Evolutionary conservation across 345 rosid genomes (phyloP).

Genomic region (Acer negundo): DNA sequence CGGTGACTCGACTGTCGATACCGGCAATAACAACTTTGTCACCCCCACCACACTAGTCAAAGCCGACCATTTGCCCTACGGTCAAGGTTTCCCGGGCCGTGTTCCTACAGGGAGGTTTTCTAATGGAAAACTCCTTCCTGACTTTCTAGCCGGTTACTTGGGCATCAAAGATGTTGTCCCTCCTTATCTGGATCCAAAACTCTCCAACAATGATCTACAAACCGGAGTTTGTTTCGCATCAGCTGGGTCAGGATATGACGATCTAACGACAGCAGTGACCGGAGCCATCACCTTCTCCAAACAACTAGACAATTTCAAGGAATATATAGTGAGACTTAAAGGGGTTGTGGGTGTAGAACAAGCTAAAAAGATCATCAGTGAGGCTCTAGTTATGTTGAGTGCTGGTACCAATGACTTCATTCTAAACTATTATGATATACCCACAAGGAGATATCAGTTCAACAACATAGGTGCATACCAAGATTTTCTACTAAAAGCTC

Average conservation of each 20-base stretch:
- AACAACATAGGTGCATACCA: slow-evolving; percentile 39
- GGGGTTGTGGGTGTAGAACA: slow-evolving; percentile 36
- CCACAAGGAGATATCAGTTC: slow-evolving; percentile 37
- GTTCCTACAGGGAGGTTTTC: slow-evolving; percentile 54
- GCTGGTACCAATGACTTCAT: slow-evolving; percentile 63
- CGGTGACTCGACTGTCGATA: too few species aligned
- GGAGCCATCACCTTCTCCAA: slow-evolving; percentile 36
- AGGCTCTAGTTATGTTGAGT: slow-evolving; percentile 50
- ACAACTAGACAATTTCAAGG: slow-evolving; percentile 45
- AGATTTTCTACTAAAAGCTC: slow-evolving; percentile 36
- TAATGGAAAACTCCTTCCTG: slow-evolving; percentile 47
- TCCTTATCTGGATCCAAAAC: slow-evolving; percentile 44
- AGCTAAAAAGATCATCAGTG: slow-evolving; percentile 37
- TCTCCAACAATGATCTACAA: slow-evolving; percentile 23
- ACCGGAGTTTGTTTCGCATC: slow-evolving; percentile 53
- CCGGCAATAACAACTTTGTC: slow-evolving; percentile 3
- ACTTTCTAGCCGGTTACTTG: slow-evolving; percentile 32
- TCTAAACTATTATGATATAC: slow-evolving; percentile 46
- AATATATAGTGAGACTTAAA: slow-evolving; percentile 36
- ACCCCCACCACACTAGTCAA: background rate
- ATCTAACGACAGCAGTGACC: slow-evolving; percentile 21
- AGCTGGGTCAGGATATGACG: slow-evolving; percentile 44
- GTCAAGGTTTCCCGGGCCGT: slow-evolving; percentile 36
- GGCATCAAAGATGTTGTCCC: slow-evolving; percentile 42
- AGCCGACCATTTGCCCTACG: slow-evolving; percentile 42